Percentiles rank a stretch among this genome's conserved stretches.
Conservation (phyloP, 495 filamentous ascomycete species). For the Neurospora pannonica region DNA sequence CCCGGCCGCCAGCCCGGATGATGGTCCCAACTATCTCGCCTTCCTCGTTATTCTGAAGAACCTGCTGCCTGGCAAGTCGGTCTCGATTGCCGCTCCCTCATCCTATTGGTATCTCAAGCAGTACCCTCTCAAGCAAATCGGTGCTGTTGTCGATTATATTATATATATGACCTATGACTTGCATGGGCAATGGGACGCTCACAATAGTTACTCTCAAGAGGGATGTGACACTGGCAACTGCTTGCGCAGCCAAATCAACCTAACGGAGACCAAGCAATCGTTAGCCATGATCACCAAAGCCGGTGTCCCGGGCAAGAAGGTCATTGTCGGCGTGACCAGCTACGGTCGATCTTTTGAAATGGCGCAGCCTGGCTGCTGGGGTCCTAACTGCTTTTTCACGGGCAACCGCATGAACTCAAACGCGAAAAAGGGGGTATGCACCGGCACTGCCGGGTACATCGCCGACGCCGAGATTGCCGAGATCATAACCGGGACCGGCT, state of each 20-base stretch:
- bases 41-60: slow-evolving; percentile 7
- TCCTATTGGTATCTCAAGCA: slow-evolving; percentile 8
- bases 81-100: slow-evolving; percentile 16
- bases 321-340: slow-evolving; percentile 27
- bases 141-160: slow-evolving; percentile 17
- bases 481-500: neutral
- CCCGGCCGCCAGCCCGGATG: slow-evolving; percentile 4
- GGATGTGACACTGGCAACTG: slow-evolving; percentile 33
- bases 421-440: slow-evolving; percentile 2
- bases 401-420: neutral
- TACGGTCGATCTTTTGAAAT: slow-evolving; percentile 32
- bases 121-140: slow-evolving; percentile 13
- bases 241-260: slow-evolving; percentile 34
- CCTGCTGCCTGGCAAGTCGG: slow-evolving; percentile 9
- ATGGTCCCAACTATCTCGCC: slow-evolving; percentile 7
- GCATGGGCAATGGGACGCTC: slow-evolving; percentile 17
- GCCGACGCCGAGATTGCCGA: slow-evolving; percentile 8
- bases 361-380: neutral
- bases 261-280: slow-evolving; percentile 29
- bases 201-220: neutral
- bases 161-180: slow-evolving; percentile 28
- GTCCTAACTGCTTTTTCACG: slow-evolving; percentile 8
- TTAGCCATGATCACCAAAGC: slow-evolving; percentile 41
- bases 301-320: slow-evolving; percentile 29
- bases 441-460: slow-evolving; percentile 1